A percentile compares a stretch with the other conserved stretches of the same genome.
These are phyloP conservation scores for Aureococcus anophagefferens DNA, from an alignment of 108 stramenopile genomes.

Conservation along the genomic window DNA sequence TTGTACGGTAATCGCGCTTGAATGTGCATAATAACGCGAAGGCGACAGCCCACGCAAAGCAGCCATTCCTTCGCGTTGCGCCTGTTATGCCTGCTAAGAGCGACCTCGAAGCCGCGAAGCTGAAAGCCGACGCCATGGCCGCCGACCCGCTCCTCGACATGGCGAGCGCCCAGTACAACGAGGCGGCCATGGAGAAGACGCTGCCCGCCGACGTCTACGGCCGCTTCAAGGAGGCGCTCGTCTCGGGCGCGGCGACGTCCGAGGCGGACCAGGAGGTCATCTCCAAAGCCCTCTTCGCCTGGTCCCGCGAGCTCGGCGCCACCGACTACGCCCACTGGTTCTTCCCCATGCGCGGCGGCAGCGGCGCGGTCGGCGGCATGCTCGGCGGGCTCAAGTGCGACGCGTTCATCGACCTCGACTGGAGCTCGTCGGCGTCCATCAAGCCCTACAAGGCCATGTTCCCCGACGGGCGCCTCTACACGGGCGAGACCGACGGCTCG, in stretches of 20 bases:
- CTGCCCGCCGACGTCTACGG: not conserved
- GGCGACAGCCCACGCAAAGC: no score
- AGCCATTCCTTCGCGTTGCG: no score
- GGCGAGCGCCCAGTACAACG: not conserved
- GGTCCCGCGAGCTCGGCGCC: constrained; percentile 18
- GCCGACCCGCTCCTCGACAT: no score
- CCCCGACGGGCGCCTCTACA: not conserved
- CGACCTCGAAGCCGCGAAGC: no score
- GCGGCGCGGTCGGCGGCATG: not conserved
- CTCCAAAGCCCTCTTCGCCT: constrained; percentile 10
- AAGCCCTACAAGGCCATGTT: not conserved
- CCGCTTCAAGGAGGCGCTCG: not conserved
- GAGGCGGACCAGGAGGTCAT: constrained; percentile 1
- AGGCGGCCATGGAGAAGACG: not conserved
- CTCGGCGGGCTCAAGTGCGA: not conserved
- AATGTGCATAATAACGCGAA: no score
- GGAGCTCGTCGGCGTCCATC: not conserved
- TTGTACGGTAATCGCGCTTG: no score
- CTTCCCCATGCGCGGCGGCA: constrained; percentile 16
- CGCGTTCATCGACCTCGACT: constrained; percentile 1
- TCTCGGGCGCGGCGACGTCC: not conserved
- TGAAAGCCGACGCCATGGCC: no score
- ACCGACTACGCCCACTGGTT: constrained; percentile 31
- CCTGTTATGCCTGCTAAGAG: no score
- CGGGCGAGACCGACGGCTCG: constrained; percentile 32